These are phyloP conservation scores for Bocquillonia castaneifolia DNA, from an alignment of 441 rosid genomes.

Conservation along the genomic window DNA sequence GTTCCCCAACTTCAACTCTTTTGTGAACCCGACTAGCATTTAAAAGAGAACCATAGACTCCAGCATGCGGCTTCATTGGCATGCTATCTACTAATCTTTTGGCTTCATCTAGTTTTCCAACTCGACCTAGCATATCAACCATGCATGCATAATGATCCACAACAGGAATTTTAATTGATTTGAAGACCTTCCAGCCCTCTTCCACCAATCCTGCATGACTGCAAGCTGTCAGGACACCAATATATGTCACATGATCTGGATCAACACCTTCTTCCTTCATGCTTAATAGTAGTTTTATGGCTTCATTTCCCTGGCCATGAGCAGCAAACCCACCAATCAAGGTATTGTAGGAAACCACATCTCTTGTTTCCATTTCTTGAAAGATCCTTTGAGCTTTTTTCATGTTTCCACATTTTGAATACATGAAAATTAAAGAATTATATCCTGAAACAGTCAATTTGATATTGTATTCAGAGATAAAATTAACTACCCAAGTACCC, in stretches of 20 bases:
- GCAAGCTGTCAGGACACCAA: slow-evolving; percentile 55
- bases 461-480: slow-evolving; percentile 33
- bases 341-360: slow-evolving; percentile 64
- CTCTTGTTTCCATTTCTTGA: slow-evolving; percentile 38
- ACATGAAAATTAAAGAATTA: slow-evolving; percentile 58
- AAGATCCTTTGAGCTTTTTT: slow-evolving; percentile 41
- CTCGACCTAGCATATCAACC: slow-evolving; percentile 48
- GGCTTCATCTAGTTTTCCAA: slow-evolving; percentile 50
- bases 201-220: slow-evolving; percentile 54
- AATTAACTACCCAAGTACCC: slow-evolving; percentile 49
- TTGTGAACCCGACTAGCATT: slow-evolving; percentile 50
- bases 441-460: slow-evolving; percentile 41
- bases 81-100: slow-evolving; percentile 40
- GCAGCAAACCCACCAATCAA: slow-evolving; percentile 61
- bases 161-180: slow-evolving; percentile 42
- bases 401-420: slow-evolving; percentile 53
- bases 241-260: slow-evolving; percentile 51
- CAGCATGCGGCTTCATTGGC: slow-evolving; percentile 56
- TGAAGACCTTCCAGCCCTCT: slow-evolving; percentile 43
- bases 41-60: slow-evolving; percentile 63
- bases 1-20: slow-evolving; percentile 37
- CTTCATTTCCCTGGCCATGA: slow-evolving; percentile 49
- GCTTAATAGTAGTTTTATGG: slow-evolving; percentile 35
- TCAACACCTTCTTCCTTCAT: slow-evolving; percentile 38
- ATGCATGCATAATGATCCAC: slow-evolving; percentile 57